Evolutionary conservation across 75 land plant species (phyloP), one percentile per base, ranked within the genome.

Genomic region (Pinus tabuliformis): DNA sequence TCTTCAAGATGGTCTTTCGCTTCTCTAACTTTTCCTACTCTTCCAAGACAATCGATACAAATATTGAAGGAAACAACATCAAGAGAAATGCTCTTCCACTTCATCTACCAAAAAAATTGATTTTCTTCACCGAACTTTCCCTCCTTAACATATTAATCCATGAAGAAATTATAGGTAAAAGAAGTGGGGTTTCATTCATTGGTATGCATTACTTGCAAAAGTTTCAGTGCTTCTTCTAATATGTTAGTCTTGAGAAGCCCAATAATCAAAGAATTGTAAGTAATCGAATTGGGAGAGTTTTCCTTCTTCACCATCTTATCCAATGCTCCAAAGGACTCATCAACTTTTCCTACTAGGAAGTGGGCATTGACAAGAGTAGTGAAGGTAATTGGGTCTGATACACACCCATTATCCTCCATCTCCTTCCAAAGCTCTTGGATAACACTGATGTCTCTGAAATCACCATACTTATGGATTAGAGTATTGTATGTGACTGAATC

Each of bases 401-500:
- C 57, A 80, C 84, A 80, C 28, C 90, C 92, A 83, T 90, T 90
- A 14, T 65, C 72, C 80, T 84, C 82, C 95, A 92, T 92, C 76
- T 82, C 78, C 36, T 58, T 75, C 86, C 92, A 92, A 74, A 88
- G 75, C 70, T 86, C 81, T 70, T 65, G 78, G 26, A 89, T 68
- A 12, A 74, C 17, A 9, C 75, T 80, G 22, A 85, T 59, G 68
- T 84, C 79, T 24, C 92, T 88, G 6, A 37, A 42, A 60, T 86
- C 90, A 45, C 85, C 86, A 64, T 85, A 91, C 66, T 86, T 88
- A 74, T 93, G 86, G 78, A 95, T 76, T 84, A 95, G 63, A 9
- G 93, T 88, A 26, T 82, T 85, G 73, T 95, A 95, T 17, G 88
- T 87, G 26, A 91, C 86, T 70, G 78, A 75, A 76, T 91, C 93